A percentile compares a stretch with the other conserved stretches of the same genome.
Conservation (phyloP, 2,329 filamentous ascomycete genomes). For the Cladosporium sp. region DNA sequence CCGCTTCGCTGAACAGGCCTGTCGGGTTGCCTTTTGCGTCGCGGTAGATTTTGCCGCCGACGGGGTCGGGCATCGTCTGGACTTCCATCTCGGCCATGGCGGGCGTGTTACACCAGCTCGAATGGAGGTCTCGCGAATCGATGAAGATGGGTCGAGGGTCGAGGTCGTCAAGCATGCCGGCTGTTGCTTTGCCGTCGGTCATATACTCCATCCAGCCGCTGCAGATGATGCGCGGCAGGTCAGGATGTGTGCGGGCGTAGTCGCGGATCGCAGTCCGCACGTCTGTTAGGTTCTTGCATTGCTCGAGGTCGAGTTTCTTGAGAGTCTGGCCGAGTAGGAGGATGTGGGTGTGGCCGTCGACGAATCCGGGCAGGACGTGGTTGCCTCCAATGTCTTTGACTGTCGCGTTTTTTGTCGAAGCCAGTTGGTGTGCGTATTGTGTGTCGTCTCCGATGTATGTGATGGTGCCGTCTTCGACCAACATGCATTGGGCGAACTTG, state of each 20-base stretch:
- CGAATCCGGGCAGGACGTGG: conserved; percentile 56
- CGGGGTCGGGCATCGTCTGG: conserved; percentile 49
- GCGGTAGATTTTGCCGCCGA: conserved; percentile 56
- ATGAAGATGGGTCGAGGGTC: conserved; percentile 57
- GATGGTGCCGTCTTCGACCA: conserved; percentile 46
- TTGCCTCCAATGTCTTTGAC: conserved; percentile 40
- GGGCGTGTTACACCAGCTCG: conserved; percentile 58
- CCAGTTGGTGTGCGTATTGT: conserved; percentile 33
- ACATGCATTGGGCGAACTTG: conserved; percentile 40
- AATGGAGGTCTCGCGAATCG: conserved; percentile 60
- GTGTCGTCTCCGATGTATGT: conserved; percentile 43
- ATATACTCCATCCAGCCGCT: conserved; percentile 60
- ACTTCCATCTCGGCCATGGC: conserved; percentile 55
- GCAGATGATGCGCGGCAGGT: conserved; percentile 52
- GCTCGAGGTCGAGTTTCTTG: conserved; percentile 52
- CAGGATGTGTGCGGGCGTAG: conserved; percentile 50
- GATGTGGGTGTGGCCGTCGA: conserved; percentile 62
- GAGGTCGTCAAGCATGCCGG: conserved; percentile 55
- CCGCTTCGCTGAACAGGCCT: conserved; percentile 58
- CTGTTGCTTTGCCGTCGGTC: conserved; percentile 53
- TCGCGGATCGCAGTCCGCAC: conserved; percentile 50
- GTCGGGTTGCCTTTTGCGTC: conserved; percentile 51
- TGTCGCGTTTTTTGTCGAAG: conserved; percentile 29
- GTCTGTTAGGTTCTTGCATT: conserved; percentile 52
- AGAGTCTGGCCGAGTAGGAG: conserved; percentile 58